Conservation (phyloP, 1,139 yeast genomes). For the Pichia sp. region DNA sequence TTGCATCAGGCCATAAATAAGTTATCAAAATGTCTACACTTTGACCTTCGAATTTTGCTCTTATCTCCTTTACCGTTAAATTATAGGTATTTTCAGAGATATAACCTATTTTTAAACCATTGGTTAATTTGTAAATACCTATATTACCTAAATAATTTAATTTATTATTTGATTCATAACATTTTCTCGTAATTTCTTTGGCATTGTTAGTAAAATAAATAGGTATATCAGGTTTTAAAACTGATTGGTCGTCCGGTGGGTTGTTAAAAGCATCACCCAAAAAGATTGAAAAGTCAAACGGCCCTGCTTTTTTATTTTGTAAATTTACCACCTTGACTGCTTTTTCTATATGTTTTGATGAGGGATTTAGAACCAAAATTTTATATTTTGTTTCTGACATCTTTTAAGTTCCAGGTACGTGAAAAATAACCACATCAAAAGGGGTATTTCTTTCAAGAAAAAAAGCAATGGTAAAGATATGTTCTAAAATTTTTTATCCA, state of each 20-base stretch:
- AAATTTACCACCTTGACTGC: slow-evolving; percentile 44
- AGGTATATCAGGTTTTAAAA: slow-evolving; percentile 14
- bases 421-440: background rate
- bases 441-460: background rate
- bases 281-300: slow-evolving; percentile 51
- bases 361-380: slow-evolving; percentile 43
- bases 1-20: slow-evolving; percentile 52
- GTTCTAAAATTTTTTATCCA: background rate
- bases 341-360: slow-evolving; percentile 34
- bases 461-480: background rate
- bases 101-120: slow-evolving; percentile 45
- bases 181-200: background rate
- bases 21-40: slow-evolving; percentile 51
- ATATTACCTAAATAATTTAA: slow-evolving; percentile 26
- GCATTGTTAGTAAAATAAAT: slow-evolving; percentile 21
- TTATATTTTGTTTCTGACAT: slow-evolving; percentile 5
- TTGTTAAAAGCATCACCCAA: slow-evolving; percentile 40
- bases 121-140: slow-evolving; percentile 36
- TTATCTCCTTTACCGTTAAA: slow-evolving; percentile 20
- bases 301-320: slow-evolving; percentile 54
- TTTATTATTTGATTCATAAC: background rate
- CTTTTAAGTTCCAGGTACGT: background rate
- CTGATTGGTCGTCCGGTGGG: background rate
- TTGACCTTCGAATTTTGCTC: slow-evolving; percentile 19
- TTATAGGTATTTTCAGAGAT: slow-evolving; percentile 27